Percentiles rank a stretch among this genome's conserved stretches.
These are phyloP conservation scores for Flaveria floridana DNA, from an alignment of 140 eudicot species.

Conservation along the genomic window DNA sequence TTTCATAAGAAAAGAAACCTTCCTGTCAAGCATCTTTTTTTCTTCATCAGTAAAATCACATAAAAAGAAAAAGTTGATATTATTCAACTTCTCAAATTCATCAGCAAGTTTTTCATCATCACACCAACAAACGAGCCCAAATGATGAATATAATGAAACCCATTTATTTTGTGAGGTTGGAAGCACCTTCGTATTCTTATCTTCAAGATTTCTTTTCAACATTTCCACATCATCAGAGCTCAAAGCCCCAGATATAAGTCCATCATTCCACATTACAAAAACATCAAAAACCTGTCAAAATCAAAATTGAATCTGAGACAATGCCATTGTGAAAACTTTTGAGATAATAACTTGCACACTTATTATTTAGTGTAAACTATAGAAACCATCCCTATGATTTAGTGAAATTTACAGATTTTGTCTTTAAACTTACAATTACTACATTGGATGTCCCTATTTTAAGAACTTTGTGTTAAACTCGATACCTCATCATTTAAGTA, in stretches of 20 bases:
- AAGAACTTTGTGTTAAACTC: not conserved
- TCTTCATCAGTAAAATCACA: slow-evolving; percentile 57
- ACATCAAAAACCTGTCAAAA: slow-evolving; percentile 61
- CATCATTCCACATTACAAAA: slow-evolving; percentile 62
- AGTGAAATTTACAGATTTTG: not conserved
- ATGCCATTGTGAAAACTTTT: not conserved
- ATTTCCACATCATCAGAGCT: slow-evolving; percentile 49
- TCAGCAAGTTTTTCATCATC: slow-evolving; percentile 59
- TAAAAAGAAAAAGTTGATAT: slow-evolving; percentile 49
- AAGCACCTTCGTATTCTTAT: slow-evolving; percentile 54
- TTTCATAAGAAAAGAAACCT: slow-evolving; percentile 47
- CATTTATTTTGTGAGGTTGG: slow-evolving; percentile 67
- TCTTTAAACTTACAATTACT: not conserved
- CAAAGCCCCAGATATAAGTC: slow-evolving; percentile 49
- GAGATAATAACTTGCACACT: not conserved
- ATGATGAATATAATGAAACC: slow-evolving; percentile 70
- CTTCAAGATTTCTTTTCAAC: slow-evolving; percentile 53
- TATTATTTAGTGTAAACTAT: not conserved
- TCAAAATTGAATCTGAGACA: slow-evolving; percentile 14
- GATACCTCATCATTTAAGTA: not conserved
- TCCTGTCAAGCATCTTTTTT: slow-evolving; percentile 39
- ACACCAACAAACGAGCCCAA: slow-evolving; percentile 71
- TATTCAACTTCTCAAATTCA: slow-evolving; percentile 53
- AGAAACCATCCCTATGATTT: not conserved
- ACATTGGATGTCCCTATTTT: not conserved